Conservation (phyloP, 1,284 basidiomycete species). For the Cryptococcus floricola region DNA sequence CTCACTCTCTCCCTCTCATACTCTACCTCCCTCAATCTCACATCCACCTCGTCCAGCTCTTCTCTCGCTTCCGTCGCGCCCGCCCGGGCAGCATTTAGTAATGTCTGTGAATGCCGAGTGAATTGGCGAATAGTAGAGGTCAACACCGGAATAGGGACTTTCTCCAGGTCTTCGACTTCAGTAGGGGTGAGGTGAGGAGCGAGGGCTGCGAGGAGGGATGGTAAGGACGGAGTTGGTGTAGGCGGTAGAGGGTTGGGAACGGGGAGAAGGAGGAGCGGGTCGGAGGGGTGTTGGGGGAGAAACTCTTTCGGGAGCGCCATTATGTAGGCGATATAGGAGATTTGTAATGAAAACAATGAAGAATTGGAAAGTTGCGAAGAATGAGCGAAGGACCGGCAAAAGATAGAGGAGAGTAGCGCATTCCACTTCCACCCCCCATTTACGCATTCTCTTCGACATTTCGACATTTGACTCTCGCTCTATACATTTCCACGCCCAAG, state of each 20-base stretch:
- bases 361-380: too few species aligned
- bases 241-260: conserved; percentile 26
- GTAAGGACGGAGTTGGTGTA: conserved; percentile 17
- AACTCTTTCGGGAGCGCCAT: conserved; percentile 35
- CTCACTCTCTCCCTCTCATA: conserved; percentile 40
- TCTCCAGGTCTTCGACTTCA: neutral
- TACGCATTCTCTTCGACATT: conserved; percentile 1
- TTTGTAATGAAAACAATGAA: too few species aligned
- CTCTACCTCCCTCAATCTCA: conserved; percentile 31
- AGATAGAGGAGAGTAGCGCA: neutral
- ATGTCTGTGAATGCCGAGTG: conserved; percentile 27
- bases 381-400: neutral
- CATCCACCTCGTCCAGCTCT: conserved; percentile 34
- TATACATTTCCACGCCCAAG: neutral
- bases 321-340: neutral
- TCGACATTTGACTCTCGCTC: neutral
- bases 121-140: conserved; percentile 30
- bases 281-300: conserved; percentile 27
- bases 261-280: conserved; percentile 39
- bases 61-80: conserved; percentile 28
- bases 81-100: conserved; percentile 34
- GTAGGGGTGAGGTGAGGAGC: conserved; percentile 13
- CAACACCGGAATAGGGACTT: conserved; percentile 18
- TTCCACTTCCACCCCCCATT: neutral
- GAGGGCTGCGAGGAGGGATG: conserved; percentile 19